A percentile compares a stretch with the other conserved stretches of the same genome.
These are phyloP conservation scores for Poteriospumella lacustris DNA, from an alignment of 108 stramenopile genomes.

Conservation along the genomic window DNA sequence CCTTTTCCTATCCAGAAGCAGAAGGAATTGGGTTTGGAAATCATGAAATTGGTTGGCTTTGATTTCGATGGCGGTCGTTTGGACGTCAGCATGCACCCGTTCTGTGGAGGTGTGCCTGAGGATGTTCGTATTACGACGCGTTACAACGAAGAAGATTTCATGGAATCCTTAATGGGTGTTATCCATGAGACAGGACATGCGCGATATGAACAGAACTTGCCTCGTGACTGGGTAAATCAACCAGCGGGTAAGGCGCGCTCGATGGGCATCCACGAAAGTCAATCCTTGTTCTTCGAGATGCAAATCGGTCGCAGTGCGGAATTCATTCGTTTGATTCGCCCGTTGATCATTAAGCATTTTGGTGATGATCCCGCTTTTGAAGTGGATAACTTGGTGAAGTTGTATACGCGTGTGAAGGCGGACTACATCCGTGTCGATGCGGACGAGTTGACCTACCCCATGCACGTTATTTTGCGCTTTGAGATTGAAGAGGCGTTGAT, in stretches of 20 bases:
- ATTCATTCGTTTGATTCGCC: too few relatives aligned
- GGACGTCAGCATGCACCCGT: slow-evolving; percentile 83
- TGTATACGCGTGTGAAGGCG: slow-evolving; percentile 53
- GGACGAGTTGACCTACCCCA: slow-evolving; percentile 81
- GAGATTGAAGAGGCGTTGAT: slow-evolving; percentile 73
- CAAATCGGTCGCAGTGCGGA: too few relatives aligned
- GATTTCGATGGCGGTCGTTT: slow-evolving; percentile 63
- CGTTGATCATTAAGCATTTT: too few relatives aligned
- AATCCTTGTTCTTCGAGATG: slow-evolving; percentile 84
- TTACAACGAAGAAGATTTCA: slow-evolving; percentile 62
- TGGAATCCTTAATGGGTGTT: slow-evolving; percentile 73
- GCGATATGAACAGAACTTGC: slow-evolving; percentile 77
- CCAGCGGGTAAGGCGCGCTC: slow-evolving; percentile 58
- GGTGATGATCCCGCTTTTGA: too few relatives aligned
- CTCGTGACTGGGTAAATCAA: slow-evolving; percentile 35
- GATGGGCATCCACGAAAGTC: slow-evolving; percentile 83
- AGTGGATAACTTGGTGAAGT: too few relatives aligned
- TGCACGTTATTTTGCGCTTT: slow-evolving; percentile 82
- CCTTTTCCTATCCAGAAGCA: too few relatives aligned
- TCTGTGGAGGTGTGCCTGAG: slow-evolving; percentile 61
- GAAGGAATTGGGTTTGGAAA: slow-evolving; percentile 52
- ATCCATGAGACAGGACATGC: slow-evolving; percentile 87
- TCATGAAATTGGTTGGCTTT: slow-evolving; percentile 68
- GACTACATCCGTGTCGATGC: slow-evolving; percentile 78
- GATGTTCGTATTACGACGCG: slow-evolving; percentile 86